A percentile compares a stretch with the other conserved stretches of the same genome.
Conservation (phyloP, 2,329 filamentous ascomycete species). For the Penicillium crustosum region DNA sequence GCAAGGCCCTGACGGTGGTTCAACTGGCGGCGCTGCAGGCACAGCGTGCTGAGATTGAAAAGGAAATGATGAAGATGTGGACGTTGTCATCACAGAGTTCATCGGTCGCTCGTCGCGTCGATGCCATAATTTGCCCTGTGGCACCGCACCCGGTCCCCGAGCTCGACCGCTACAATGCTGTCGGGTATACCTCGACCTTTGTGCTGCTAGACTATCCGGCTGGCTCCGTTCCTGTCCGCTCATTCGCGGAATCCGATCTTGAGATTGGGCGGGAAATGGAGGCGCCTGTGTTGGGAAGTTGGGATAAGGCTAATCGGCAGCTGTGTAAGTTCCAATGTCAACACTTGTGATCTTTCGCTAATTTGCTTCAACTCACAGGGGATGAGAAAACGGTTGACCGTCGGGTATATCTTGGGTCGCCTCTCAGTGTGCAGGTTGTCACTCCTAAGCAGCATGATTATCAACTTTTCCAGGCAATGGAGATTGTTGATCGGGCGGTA, state of each 20-base stretch:
- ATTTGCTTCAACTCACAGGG: slow-evolving; percentile 31
- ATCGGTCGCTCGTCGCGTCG: slow-evolving; percentile 40
- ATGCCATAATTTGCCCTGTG: slow-evolving; percentile 63
- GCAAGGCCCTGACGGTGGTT: slow-evolving; percentile 48
- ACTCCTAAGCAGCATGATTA: slow-evolving; percentile 57
- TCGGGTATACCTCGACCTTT: slow-evolving; percentile 62
- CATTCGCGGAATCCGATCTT: slow-evolving; percentile 52
- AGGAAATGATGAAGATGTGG: slow-evolving; percentile 61
- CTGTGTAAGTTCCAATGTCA: slow-evolving; percentile 49
- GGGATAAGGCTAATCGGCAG: slow-evolving; percentile 61
- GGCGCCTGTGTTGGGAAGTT: slow-evolving; percentile 48
- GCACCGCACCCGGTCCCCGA: slow-evolving; percentile 64
- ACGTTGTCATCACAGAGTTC: slow-evolving; percentile 19
- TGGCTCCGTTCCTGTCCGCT: slow-evolving; percentile 56
- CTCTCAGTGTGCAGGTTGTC: slow-evolving; percentile 58
- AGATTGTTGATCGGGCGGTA: slow-evolving; percentile 48
- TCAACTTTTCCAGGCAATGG: slow-evolving; percentile 55
- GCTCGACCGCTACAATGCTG: slow-evolving; percentile 62
- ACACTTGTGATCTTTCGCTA: background rate
- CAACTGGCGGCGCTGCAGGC: slow-evolving; percentile 56
- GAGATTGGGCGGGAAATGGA: slow-evolving; percentile 48
- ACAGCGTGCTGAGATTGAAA: slow-evolving; percentile 53
- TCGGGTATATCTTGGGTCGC: slow-evolving; percentile 54
- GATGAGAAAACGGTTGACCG: slow-evolving; percentile 53
- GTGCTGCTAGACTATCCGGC: slow-evolving; percentile 64